Conservation (phyloP, 108 stramenopile species). For the Skeletonema potamos region DNA sequence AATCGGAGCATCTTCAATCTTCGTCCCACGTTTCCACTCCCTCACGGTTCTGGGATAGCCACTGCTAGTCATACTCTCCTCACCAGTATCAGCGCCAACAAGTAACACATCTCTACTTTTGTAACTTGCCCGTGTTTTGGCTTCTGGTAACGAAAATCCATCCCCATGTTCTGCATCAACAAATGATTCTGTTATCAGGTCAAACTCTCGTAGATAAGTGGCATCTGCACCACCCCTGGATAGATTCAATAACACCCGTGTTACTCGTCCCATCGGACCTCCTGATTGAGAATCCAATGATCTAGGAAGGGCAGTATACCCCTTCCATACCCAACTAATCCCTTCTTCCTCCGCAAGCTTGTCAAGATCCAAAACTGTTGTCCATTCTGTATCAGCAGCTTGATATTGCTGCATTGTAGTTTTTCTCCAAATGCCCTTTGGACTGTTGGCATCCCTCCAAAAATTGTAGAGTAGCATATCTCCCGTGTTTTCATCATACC, state of each 20-base stretch:
- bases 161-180: conserved; percentile 44
- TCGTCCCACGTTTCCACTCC: conserved; percentile 90
- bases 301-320: conserved; percentile 57
- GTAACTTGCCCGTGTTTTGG: conserved; percentile 67
- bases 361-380: conserved; percentile 87
- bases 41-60: conserved; percentile 91
- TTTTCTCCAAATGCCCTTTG: conserved; percentile 86
- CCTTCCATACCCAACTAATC: conserved; percentile 91
- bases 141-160: conserved; percentile 74
- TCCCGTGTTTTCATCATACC: conserved; percentile 55
- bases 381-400: conserved; percentile 62
- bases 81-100: conserved; percentile 67
- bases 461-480: conserved; percentile 69
- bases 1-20: conserved; percentile 76
- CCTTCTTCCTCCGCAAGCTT: conserved; percentile 64
- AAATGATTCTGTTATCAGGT: conserved; percentile 75
- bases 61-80: conserved; percentile 70
- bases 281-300: conserved; percentile 55
- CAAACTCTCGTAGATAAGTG: conserved; percentile 83
- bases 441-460: conserved; percentile 77
- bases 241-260: conserved; percentile 64
- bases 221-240: conserved; percentile 94
- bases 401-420: conserved; percentile 67
- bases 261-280: conserved; percentile 42
- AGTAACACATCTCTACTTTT: conserved; percentile 51